These are phyloP conservation scores for Aegilops bicornis DNA, from an alignment of 176 grass and related monocot species.

Conservation along the genomic window DNA sequence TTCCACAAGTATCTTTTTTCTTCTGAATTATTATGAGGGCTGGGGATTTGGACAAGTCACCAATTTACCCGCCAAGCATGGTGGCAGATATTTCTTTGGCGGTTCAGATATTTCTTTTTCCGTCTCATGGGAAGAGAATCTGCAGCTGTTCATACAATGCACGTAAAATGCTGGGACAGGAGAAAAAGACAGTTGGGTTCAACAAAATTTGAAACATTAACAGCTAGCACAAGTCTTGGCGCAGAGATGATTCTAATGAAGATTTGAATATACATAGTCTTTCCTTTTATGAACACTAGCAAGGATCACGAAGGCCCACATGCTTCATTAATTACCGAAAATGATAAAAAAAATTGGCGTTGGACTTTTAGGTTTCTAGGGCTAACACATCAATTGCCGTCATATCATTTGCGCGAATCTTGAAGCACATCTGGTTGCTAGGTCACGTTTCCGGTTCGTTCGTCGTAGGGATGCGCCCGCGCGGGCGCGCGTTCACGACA, in stretches of 20 bases:
- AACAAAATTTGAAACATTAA: background rate
- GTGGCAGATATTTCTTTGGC: slow-evolving; percentile 28
- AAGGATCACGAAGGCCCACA: too few relatives aligned
- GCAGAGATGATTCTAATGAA: background rate
- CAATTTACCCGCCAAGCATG: background rate
- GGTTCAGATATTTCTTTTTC: background rate
- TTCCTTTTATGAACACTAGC: too few relatives aligned
- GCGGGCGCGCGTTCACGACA: too few relatives aligned
- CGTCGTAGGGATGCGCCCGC: too few relatives aligned
- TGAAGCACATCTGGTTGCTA: too few relatives aligned
- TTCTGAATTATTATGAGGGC: slow-evolving; percentile 32
- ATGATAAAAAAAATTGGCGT: too few relatives aligned
- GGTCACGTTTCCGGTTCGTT: too few relatives aligned
- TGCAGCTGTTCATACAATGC: background rate
- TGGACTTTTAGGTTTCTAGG: too few relatives aligned
- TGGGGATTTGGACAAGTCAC: slow-evolving; percentile 1
- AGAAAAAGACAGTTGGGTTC: background rate
- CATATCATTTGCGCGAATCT: too few relatives aligned
- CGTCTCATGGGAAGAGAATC: slow-evolving; percentile 10
- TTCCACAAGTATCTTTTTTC: background rate
- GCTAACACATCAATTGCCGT: too few relatives aligned
- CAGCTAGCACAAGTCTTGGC: background rate
- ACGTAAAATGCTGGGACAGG: background rate
- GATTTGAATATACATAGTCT: too few relatives aligned
- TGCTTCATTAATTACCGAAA: too few relatives aligned